Conservation (phyloP, 2,329 filamentous ascomycete species). For the Apiospora sp. region DNA sequence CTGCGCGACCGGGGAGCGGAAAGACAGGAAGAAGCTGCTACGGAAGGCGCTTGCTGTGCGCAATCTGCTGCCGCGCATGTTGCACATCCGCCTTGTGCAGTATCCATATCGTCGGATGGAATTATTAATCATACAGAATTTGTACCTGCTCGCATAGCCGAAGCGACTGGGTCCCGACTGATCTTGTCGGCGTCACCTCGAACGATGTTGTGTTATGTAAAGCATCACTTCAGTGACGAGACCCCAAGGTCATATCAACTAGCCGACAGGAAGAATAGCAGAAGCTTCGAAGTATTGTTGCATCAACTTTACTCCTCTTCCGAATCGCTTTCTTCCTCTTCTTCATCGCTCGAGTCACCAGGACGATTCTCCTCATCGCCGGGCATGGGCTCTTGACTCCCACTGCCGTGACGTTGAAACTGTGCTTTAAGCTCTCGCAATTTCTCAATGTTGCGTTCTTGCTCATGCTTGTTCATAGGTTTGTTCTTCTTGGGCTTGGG, state of each 20-base stretch:
- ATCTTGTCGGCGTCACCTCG: background rate
- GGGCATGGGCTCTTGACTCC: slow-evolving; percentile 54
- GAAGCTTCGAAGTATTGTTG: background rate
- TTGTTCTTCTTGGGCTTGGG: slow-evolving; percentile 76
- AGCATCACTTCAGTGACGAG: background rate
- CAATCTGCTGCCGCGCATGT: background rate
- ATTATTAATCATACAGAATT: slow-evolving; percentile 25
- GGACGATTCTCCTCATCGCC: slow-evolving; percentile 44
- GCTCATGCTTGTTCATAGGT: slow-evolving; percentile 77
- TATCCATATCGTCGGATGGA: background rate
- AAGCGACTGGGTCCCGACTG: background rate
- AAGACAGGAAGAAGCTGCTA: background rate
- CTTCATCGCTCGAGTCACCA: slow-evolving; percentile 60
- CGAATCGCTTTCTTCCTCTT: slow-evolving; percentile 60
- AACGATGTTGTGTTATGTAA: background rate
- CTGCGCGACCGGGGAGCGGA: slow-evolving; percentile 1
- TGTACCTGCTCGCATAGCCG: background rate
- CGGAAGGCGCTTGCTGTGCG: slow-evolving; percentile 1
- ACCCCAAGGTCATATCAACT: background rate
- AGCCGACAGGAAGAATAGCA: background rate
- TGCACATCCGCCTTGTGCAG: slow-evolving; percentile 10
- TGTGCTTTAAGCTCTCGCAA: slow-evolving; percentile 67
- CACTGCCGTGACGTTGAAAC: slow-evolving; percentile 54
- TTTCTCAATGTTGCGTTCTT: slow-evolving; percentile 71
- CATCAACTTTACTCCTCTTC: slow-evolving; percentile 51